Evolutionary conservation across 352 stramenopile genomes (phyloP), one percentile per base, ranked within the genome.

Genomic region (Chrysophaeum taylorii): DNA sequence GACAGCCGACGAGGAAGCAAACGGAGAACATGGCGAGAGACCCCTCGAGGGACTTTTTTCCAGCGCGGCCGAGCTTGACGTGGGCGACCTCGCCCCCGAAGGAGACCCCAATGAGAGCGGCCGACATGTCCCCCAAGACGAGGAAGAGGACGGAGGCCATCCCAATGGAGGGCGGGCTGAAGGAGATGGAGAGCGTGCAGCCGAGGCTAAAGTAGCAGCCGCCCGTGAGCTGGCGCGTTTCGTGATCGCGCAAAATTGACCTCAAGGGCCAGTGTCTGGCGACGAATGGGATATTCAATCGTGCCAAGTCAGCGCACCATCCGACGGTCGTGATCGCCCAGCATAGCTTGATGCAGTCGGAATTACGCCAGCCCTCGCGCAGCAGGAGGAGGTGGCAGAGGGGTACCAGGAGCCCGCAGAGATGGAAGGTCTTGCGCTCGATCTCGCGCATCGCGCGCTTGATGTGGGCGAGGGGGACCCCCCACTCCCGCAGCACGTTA

Each of bases 21-120:
- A 45, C 33, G 48, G 38, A 29, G 41, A 70, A 70, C 64, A 70
- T 70, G 48, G 64, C 64, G 5, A 68, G 9, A 18, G 48, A 67
- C 5, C 64, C 64, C 33, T 70, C 64, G 21, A 63, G 21, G 16
- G 7, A 33, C 35, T 70, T 70, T 41, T 70, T 70, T 14, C 43
- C 43, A 23, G 14, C 27, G 21, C 43, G 21, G 27, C 64, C 43
- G n/a, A 70, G 33, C 27, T 68, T 67, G n/a, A n/a, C n/a, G n/a
- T n/a, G n/a, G n/a, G n/a, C 12, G 37, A 16, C 27, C 23, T 48
- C 41, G 23, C 41, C 64, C 16, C 64, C 64, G 53, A 52, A 70
- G 64, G 36, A n/a, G 7, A 60, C 23, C 23, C 64, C 64, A 12
- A 70, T 37, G 31, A 70, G 7, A 12, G 64, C 14, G 41, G 64